Evolutionary conservation across 768 basidiomycete genomes (phyloP).

Genomic region (Coprinopsis cinerea): DNA sequence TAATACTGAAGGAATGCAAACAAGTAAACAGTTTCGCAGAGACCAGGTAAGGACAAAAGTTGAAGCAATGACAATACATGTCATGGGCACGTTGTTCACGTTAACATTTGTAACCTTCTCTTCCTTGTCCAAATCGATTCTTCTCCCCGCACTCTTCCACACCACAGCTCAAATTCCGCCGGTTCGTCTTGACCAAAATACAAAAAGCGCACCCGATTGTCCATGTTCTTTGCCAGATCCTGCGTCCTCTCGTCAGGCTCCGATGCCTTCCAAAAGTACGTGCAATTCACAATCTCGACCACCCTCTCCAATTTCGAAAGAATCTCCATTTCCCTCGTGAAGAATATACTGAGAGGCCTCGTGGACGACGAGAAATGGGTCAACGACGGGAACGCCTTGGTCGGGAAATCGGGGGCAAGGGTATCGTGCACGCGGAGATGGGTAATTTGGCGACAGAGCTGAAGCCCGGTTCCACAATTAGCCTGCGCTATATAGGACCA

Average conservation of each 20-base stretch:
- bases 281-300: constrained; percentile 15
- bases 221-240: constrained; percentile 4
- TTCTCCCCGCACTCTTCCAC: constrained; percentile 12
- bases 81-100: too few species aligned
- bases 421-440: constrained; percentile 18
- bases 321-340: not conserved
- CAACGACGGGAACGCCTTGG: constrained; percentile 11
- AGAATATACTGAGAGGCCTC: not conserved
- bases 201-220: constrained; percentile 13
- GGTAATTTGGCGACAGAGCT: constrained; percentile 15
- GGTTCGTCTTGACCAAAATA: constrained; percentile 13
- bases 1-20: too few species aligned
- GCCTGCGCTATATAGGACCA: constrained; percentile 11
- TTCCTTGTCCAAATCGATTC: constrained; percentile 15
- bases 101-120: not conserved
- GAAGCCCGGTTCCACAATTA: constrained; percentile 1
- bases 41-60: not conserved
- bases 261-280: constrained; percentile 15
- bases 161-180: constrained; percentile 17
- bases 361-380: constrained; percentile 15
- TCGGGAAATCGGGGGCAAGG: constrained; percentile 9
- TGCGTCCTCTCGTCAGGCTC: constrained; percentile 12
- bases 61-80: not conserved
- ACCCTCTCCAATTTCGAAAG: constrained; percentile 9
- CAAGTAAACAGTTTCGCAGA: not conserved